These are phyloP conservation scores for Hyaloperonospora arabidopsidis DNA, from an alignment of 352 stramenopile species.

Conservation along the genomic window DNA sequence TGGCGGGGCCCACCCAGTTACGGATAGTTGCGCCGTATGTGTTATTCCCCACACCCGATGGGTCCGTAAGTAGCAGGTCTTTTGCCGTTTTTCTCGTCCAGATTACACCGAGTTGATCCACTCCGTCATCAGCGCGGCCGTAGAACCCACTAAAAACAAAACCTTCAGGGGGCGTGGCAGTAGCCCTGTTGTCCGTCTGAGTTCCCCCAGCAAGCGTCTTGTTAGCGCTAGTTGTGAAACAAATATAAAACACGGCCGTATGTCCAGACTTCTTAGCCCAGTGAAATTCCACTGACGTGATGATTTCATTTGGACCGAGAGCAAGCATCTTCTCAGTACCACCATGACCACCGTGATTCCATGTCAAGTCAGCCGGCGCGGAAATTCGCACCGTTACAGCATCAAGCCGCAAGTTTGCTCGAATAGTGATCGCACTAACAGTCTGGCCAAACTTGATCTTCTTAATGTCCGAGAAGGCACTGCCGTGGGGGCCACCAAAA, in stretches of 20 bases:
- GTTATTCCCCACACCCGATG: conserved; percentile 13
- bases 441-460: conserved; percentile 17
- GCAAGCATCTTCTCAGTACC: conserved; percentile 31
- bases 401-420: conserved; percentile 28
- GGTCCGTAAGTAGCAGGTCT: conserved; percentile 14
- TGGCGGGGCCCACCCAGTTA: conserved; percentile 22
- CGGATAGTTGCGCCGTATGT: conserved; percentile 21
- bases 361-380: conserved; percentile 9
- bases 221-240: conserved; percentile 29
- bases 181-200: conserved; percentile 11
- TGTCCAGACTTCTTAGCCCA: conserved; percentile 32
- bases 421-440: conserved; percentile 11
- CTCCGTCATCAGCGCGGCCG: conserved; percentile 13
- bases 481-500: conserved; percentile 16
- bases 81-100: conserved; percentile 22
- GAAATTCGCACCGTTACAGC: conserved; percentile 29
- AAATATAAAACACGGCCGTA: conserved; percentile 43
- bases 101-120: conserved; percentile 24
- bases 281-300: conserved; percentile 33
- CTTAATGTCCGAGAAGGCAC: conserved; percentile 23
- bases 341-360: conserved; percentile 34
- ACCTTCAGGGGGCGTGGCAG: conserved; percentile 13
- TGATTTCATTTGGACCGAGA: conserved; percentile 23
- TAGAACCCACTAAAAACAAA: conserved; percentile 23
- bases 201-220: conserved; percentile 27